Evolutionary conservation across 1,284 basidiomycete species (phyloP).

Genomic region (Xanthoconium separans): DNA sequence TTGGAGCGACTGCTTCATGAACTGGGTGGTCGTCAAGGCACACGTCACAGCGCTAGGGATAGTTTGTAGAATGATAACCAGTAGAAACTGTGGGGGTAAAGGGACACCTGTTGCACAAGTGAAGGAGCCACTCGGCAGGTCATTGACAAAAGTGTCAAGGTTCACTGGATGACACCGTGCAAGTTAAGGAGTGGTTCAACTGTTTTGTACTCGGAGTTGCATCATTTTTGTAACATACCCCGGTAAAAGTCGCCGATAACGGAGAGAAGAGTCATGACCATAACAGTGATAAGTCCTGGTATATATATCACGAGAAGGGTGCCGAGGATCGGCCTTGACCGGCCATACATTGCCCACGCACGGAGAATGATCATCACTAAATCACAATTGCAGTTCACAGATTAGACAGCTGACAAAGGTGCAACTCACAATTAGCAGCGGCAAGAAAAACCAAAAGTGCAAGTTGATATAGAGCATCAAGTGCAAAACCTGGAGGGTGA

Average conservation of each 20-base stretch:
- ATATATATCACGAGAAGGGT: conserved; percentile 1
- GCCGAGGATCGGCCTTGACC: conserved; percentile 1
- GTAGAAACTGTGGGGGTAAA: not conserved
- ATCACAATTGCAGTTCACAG: not conserved
- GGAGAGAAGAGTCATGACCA: not conserved
- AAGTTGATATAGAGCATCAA: not conserved
- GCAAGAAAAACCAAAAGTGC: not conserved
- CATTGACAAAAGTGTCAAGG: too few relatives aligned
- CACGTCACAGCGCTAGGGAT: not conserved
- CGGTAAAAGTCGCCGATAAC: not conserved
- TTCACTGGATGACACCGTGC: not conserved
- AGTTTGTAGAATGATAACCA: not conserved
- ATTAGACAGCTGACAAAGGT: not conserved
- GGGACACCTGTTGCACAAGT: not conserved
- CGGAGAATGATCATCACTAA: conserved; percentile 14
- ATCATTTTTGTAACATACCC: not conserved
- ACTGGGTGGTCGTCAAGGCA: not conserved
- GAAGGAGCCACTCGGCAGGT: too few relatives aligned
- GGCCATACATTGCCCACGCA: not conserved
- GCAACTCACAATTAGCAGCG: conserved; percentile 4
- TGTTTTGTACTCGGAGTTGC: too few relatives aligned
- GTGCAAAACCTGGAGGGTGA: not conserved
- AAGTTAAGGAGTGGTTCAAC: not conserved
- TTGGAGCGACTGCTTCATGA: conserved; percentile 1
- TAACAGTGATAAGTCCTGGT: not conserved